Percentiles rank a stretch among this genome's conserved stretches.
phyloP scores from a whole-genome alignment of 345 rosid species.

The Eucalyptus microcorys region DNA sequence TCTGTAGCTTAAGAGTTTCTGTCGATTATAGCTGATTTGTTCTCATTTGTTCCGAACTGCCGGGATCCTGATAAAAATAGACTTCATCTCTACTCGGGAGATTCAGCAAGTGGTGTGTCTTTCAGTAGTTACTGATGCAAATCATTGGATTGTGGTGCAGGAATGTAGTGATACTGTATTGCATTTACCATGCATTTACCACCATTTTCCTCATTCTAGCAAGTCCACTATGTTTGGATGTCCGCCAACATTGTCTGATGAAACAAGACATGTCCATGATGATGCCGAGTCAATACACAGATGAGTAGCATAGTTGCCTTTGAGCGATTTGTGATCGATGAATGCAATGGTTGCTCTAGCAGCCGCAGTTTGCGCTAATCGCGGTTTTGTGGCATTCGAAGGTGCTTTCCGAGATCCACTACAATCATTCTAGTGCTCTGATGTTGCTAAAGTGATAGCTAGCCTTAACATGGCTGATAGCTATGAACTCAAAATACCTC shows the following conservation, averaged over 20 bases:
- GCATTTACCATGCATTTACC: neutral
- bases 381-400: neutral
- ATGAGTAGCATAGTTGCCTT: neutral
- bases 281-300: neutral
- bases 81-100: neutral
- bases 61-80: neutral
- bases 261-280: neutral
- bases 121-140: neutral
- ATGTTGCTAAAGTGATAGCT: neutral
- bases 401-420: neutral
- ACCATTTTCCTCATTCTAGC: neutral
- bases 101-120: neutral
- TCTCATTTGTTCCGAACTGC: neutral
- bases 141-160: neutral
- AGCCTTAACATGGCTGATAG: neutral
- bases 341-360: neutral
- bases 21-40: neutral
- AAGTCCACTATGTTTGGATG: neutral
- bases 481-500: neutral
- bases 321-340: neutral
- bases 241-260: neutral
- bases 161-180: neutral
- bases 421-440: neutral
- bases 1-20: neutral
- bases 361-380: neutral